Evolutionary conservation across 1,284 basidiomycete species (phyloP), one percentile per base, ranked within the genome.

Genomic region (Naganishia albida): DNA sequence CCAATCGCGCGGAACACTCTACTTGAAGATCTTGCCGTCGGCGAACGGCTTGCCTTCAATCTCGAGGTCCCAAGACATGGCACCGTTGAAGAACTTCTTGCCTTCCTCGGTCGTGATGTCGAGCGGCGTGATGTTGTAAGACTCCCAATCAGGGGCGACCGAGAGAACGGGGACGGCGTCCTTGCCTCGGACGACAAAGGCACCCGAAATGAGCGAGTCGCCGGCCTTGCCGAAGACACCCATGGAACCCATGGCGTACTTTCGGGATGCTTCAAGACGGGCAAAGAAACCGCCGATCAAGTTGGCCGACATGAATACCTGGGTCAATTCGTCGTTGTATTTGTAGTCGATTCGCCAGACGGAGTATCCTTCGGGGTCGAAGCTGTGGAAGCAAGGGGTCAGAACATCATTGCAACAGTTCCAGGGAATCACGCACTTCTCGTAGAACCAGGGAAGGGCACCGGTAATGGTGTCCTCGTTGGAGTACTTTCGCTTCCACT

Each of bases 401-500:
- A 69, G 85, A 80, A 83, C 97, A 94, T 79, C 86, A 93, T 84
- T 93, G 91, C 73, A 69, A 63, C 44, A 72, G 69, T 63, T 73
- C 69, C 68, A 71, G 70, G 63, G 71, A 69, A 18, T 64, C 26
- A 81, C 86, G 63, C 72, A 91, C 89, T 93, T 88, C 79, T 91
- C 75, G 83, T 93, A 92, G 85, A 94, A 88, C 91, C 91, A 94
- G 51, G 74, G 72, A 63, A 80, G 68, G 48, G 76, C 75, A 77
- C 91, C 88, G 43, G 88, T 89, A 66, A 90, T 87, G 43, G 94
- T 97, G 65, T 97, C 94, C 81, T 89, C 88, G 88, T 98, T 98
- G 73, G 93, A 96, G 85, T 98, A 98, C 66, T 90, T 88, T 62
- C 93, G 88, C 83, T 98, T 98, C 91, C 91, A 96, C 82, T 97